A percentile compares a stretch with the other conserved stretches of the same genome.
phyloP scores from a whole-genome alignment of 805 yeast genomes.

The Saccharomycopsis schoenii region DNA sequence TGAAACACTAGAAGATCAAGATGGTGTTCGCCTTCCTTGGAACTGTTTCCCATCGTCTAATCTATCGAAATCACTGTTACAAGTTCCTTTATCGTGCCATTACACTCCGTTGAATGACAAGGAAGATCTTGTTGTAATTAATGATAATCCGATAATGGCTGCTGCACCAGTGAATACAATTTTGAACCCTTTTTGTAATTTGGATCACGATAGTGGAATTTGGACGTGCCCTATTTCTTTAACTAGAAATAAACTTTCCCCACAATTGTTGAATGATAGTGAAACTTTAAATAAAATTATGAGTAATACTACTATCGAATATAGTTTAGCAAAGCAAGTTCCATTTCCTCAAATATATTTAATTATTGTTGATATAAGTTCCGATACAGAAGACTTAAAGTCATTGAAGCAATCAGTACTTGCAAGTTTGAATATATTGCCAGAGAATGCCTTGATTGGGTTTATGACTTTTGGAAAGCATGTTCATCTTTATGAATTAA shows the following conservation, averaged over 20 bases:
- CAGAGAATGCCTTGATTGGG: slow-evolving; percentile 47
- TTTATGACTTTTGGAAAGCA: slow-evolving; percentile 50
- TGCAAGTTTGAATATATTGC: slow-evolving; percentile 34
- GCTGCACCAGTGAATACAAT: slow-evolving; percentile 41
- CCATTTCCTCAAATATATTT: slow-evolving; percentile 15
- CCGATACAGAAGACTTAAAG: slow-evolving; percentile 33
- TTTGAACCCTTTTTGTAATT: slow-evolving; percentile 45
- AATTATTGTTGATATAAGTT: slow-evolving; percentile 13
- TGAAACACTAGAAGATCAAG: slow-evolving; percentile 50
- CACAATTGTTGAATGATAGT: slow-evolving; percentile 33
- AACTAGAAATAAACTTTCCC: slow-evolving; percentile 42
- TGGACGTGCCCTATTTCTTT: slow-evolving; percentile 52
- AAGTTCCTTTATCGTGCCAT: slow-evolving; percentile 50
- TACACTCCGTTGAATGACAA: slow-evolving; percentile 48
- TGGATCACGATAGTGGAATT: slow-evolving; percentile 40
- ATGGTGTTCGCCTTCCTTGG: slow-evolving; percentile 71
- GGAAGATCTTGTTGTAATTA: slow-evolving; percentile 42
- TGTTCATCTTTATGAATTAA: slow-evolving; percentile 46
- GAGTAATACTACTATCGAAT: slow-evolving; percentile 26
- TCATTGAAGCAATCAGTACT: slow-evolving; percentile 43
- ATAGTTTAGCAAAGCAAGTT: slow-evolving; percentile 23
- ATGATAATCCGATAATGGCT: slow-evolving; percentile 36
- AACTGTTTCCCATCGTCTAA: slow-evolving; percentile 54
- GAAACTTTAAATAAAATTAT: slow-evolving; percentile 27
- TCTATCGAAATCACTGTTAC: slow-evolving; percentile 45